Conservation (phyloP, 2,329 filamentous ascomycete genomes). For the Alternaria gaisen region DNA sequence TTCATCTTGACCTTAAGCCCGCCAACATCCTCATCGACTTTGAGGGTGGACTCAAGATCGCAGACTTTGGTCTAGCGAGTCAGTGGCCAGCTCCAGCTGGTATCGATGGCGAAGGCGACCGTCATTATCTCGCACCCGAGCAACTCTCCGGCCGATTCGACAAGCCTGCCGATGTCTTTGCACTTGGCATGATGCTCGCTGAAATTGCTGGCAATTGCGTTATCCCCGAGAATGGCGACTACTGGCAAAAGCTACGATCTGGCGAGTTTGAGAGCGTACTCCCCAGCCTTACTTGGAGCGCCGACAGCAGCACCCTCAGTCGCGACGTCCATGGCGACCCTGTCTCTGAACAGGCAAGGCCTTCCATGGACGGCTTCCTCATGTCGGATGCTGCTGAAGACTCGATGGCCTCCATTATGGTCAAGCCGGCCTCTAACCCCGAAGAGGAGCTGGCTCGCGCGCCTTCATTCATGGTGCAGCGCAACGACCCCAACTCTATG, state of each 20-base stretch:
- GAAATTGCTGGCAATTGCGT: conserved; percentile 95
- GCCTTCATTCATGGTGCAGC: conserved; percentile 88
- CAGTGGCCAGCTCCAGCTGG: conserved; percentile 77
- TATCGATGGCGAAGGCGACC: conserved; percentile 91
- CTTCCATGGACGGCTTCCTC: conserved; percentile 36
- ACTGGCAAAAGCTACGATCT: conserved; percentile 88
- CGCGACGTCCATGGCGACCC: conserved; percentile 71
- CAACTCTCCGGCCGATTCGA: conserved; percentile 86
- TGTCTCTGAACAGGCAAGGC: conserved; percentile 29
- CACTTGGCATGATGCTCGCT: conserved; percentile 90
- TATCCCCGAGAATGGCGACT: conserved; percentile 89
- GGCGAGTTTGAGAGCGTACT: conserved; percentile 85
- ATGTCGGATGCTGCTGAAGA: conserved; percentile 51
- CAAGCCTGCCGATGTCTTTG: conserved; percentile 92
- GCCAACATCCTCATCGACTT: conserved; percentile 85
- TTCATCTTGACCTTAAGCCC: conserved; percentile 85
- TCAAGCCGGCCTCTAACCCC: conserved; percentile 36
- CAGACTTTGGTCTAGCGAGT: conserved; percentile 84
- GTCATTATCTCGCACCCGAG: conserved; percentile 95
- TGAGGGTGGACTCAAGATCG: conserved; percentile 84
- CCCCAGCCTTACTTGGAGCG: conserved; percentile 84
- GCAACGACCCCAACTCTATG: conserved; percentile 75
- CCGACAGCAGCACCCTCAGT: conserved; percentile 69
- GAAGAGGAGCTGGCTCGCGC: conserved; percentile 70
- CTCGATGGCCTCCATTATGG: conserved; percentile 50